phyloP scores from a whole-genome alignment of 352 stramenopile genomes.

The Globisporangium radiosum region DNA sequence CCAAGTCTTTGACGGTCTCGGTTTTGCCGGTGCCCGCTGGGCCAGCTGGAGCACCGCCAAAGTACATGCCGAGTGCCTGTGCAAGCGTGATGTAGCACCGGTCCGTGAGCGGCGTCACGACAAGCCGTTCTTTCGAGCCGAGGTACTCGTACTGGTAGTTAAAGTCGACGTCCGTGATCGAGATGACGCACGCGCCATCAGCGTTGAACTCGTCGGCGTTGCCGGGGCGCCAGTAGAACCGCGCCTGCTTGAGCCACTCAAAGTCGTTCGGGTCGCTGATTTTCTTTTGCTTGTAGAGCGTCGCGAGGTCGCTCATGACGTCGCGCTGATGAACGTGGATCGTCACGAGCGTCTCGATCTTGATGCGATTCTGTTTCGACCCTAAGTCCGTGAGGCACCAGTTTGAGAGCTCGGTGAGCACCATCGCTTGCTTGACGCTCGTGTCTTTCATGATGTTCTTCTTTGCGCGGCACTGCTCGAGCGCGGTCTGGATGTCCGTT shows the following conservation, averaged over 20 bases:
- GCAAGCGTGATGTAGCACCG: conserved; percentile 97
- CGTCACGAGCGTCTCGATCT: conserved; percentile 97
- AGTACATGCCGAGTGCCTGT: conserved; percentile 97
- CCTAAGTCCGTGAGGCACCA: conserved; percentile 96
- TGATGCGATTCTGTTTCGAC: conserved; percentile 95
- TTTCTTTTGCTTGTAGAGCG: conserved; percentile 94
- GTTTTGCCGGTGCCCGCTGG: conserved; percentile 96
- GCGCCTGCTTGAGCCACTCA: conserved; percentile 98
- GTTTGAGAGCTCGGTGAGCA: conserved; percentile 92
- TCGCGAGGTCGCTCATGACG: conserved; percentile 93
- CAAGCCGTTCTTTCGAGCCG: conserved; percentile 94
- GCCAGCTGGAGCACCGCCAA: conserved; percentile 92
- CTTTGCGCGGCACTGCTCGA: conserved; percentile 93
- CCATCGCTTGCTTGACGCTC: conserved; percentile 90
- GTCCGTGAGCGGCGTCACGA: conserved; percentile 97
- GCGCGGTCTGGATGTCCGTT: conserved; percentile 91
- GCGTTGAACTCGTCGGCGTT: conserved; percentile 91
- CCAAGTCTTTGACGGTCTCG: conserved; percentile 96
- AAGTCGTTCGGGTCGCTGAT: conserved; percentile 97
- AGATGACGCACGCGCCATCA: conserved; percentile 95
- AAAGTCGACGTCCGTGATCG: conserved; percentile 97
- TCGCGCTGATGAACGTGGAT: conserved; percentile 98
- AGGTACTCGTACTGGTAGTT: conserved; percentile 99
- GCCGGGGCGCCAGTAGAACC: conserved; percentile 96
- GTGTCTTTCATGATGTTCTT: conserved; percentile 98